Conservation (phyloP, 768 basidiomycete genomes). For the Amanita exitialis region DNA sequence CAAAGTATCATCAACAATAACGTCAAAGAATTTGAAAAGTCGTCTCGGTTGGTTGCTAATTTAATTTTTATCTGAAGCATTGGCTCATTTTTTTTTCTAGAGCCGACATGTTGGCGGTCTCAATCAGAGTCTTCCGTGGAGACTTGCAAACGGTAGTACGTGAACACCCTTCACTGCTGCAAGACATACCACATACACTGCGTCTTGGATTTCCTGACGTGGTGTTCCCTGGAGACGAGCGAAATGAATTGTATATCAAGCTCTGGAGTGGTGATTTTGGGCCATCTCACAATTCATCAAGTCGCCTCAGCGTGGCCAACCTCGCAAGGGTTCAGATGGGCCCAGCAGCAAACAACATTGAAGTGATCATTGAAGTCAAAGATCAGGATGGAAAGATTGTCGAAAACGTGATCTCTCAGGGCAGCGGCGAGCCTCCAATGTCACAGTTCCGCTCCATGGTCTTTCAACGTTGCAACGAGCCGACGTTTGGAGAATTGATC, state of each 20-base stretch:
- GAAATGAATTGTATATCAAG: conserved; percentile 95
- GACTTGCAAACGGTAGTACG: conserved; percentile 61
- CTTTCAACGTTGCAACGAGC: conserved; percentile 78
- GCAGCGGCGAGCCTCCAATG: conserved; percentile 75
- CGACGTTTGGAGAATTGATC: conserved; percentile 89
- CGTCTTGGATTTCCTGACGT: conserved; percentile 95
- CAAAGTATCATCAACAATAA: conserved; percentile 86
- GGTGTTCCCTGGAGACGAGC: conserved; percentile 84
- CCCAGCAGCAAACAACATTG: conserved; percentile 56
- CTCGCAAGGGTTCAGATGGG: conserved; percentile 52
- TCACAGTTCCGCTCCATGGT: conserved; percentile 86
- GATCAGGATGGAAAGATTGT: conserved; percentile 59
- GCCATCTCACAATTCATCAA: conserved; percentile 34
- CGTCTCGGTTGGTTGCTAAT: conserved; percentile 46
- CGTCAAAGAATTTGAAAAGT: conserved; percentile 73
- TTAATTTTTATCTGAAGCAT: background rate
- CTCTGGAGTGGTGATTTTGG: conserved; percentile 90
- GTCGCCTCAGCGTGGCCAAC: conserved; percentile 48
- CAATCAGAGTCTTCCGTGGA: conserved; percentile 84
- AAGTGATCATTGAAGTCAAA: conserved; percentile 86
- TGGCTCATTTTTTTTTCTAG: conserved; percentile 25
- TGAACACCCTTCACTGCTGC: conserved; percentile 78
- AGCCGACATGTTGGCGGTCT: conserved; percentile 80
- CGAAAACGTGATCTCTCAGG: conserved; percentile 68
- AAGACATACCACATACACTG: conserved; percentile 71